Evolutionary conservation across 1,284 basidiomycete genomes (phyloP).

Genomic region (Ustilago loliicola): DNA sequence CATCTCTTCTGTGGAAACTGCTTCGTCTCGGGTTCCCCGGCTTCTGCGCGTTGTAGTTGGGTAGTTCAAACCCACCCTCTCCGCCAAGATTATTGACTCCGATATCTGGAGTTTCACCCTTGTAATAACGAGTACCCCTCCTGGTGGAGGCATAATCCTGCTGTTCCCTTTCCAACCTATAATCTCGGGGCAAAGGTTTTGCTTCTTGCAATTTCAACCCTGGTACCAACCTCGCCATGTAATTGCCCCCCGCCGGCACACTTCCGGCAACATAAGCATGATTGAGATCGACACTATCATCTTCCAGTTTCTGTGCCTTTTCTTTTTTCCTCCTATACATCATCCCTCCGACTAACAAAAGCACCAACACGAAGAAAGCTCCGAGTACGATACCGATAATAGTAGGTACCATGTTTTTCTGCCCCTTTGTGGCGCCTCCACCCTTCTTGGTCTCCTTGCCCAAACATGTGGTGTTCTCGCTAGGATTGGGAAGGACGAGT

Average conservation of each 20-base stretch:
- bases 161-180: constrained; percentile 29
- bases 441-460: neutral
- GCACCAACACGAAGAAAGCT: constrained; percentile 25
- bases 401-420: constrained; percentile 37
- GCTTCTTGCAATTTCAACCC: constrained; percentile 38
- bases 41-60: neutral
- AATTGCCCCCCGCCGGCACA: constrained; percentile 26
- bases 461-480: constrained; percentile 31
- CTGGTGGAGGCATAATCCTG: constrained; percentile 25
- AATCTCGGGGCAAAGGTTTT: constrained; percentile 25
- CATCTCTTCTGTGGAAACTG: neutral
- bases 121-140: constrained; percentile 24
- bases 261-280: constrained; percentile 5
- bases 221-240: constrained; percentile 45
- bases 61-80: neutral
- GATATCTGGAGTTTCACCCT: neutral
- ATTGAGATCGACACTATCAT: constrained; percentile 26
- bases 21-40: neutral
- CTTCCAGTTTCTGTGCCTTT: constrained; percentile 19
- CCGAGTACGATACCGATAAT: constrained; percentile 36
- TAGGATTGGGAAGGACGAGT: constrained; percentile 14
- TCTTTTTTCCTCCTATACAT: constrained; percentile 40
- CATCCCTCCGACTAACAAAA: constrained; percentile 29
- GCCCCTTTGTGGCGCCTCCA: neutral
- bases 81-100: neutral